Conservation (phyloP, 1,284 basidiomycete species). For the Tremellales sp. region DNA sequence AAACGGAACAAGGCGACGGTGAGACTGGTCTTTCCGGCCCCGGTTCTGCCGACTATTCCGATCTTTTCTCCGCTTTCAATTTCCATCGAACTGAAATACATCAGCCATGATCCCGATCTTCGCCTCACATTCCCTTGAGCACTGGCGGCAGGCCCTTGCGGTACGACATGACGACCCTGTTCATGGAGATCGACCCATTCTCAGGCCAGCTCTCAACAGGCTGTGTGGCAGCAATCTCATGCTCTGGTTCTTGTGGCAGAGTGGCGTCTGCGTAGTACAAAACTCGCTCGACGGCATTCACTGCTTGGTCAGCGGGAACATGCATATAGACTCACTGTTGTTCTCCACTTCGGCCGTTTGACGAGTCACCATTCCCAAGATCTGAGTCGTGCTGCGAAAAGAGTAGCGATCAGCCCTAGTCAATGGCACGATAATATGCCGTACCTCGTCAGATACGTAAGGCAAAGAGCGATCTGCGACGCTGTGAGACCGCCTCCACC, state of each 20-base stretch:
- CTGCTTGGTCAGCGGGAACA: conserved; percentile 22
- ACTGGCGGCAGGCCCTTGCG: conserved; percentile 51
- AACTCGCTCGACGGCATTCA: conserved; percentile 71
- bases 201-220: conserved; percentile 52
- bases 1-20: conserved; percentile 52
- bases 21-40: conserved; percentile 46
- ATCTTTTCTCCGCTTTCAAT: conserved; percentile 51
- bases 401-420: conserved; percentile 51
- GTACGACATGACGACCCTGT: conserved; percentile 49
- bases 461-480: conserved; percentile 65
- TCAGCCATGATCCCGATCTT: not conserved
- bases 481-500: conserved; percentile 57
- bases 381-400: no score
- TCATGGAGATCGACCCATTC: conserved; percentile 37
- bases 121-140: conserved; percentile 50
- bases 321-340: conserved; percentile 26
- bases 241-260: conserved; percentile 61
- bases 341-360: conserved; percentile 64
- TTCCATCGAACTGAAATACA: conserved; percentile 27
- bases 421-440: conserved; percentile 45
- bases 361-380: conserved; percentile 55
- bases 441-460: conserved; percentile 64
- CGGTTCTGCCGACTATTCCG: conserved; percentile 51
- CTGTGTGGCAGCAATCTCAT: conserved; percentile 56
- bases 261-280: conserved; percentile 59